Conservation (phyloP, 768 basidiomycete species). For the Steccherinum ochraceum region DNA sequence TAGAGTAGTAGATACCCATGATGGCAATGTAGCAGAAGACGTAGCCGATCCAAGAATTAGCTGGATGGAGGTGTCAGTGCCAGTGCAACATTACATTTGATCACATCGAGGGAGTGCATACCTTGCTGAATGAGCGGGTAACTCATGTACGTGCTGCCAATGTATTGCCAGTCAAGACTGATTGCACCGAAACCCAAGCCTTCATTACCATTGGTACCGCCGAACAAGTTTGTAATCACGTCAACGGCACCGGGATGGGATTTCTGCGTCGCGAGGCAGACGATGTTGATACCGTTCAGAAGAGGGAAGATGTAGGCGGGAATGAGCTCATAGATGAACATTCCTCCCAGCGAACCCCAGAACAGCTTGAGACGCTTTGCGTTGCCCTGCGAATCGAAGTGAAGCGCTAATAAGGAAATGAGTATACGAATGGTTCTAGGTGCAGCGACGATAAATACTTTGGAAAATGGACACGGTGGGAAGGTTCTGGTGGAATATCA, state of each 20-base stretch:
- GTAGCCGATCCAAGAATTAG: conserved; percentile 53
- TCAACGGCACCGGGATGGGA: conserved; percentile 36
- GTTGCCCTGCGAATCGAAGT: conserved; percentile 40
- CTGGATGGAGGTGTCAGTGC: no score
- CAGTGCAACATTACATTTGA: neutral
- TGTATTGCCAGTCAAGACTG: conserved; percentile 68
- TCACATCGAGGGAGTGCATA: no score
- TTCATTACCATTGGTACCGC: conserved; percentile 62
- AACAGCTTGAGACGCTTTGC: conserved; percentile 45
- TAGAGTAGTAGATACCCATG: conserved; percentile 55
- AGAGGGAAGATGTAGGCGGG: conserved; percentile 59
- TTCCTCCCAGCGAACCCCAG: conserved; percentile 43
- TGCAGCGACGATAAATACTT: conserved; percentile 20
- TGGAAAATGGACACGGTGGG: conserved; percentile 58
- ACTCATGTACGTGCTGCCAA: conserved; percentile 45
- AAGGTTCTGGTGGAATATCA: conserved; percentile 33
- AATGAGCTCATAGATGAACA: conserved; percentile 48
- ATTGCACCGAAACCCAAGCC: conserved; percentile 56
- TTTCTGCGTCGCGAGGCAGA: conserved; percentile 54
- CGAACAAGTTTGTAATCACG: conserved; percentile 58
- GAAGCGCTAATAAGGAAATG: conserved; percentile 35
- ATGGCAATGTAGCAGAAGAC: conserved; percentile 46
- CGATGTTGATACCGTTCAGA: conserved; percentile 51
- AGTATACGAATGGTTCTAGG: conserved; percentile 20
- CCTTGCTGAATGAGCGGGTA: conserved; percentile 52